Evolutionary conservation across 805 yeast genomes (phyloP).

Genomic region (Yamadazyma takamatsuzukensis): DNA sequence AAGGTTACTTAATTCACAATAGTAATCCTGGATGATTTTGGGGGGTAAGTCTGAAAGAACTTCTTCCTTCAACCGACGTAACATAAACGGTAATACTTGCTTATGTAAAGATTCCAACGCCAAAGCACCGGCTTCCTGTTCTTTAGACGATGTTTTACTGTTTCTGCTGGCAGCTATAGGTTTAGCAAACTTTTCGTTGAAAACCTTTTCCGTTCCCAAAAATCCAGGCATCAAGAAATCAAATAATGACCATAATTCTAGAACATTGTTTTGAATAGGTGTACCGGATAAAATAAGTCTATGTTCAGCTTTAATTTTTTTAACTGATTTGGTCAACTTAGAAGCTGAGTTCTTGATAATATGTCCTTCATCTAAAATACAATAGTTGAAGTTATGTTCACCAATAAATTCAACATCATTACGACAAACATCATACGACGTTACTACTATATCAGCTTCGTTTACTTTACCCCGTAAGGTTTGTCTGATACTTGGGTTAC

Average conservation of each 20-base stretch:
- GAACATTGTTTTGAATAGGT: conserved; percentile 95
- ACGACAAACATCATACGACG: conserved; percentile 94
- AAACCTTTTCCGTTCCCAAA: conserved; percentile 88
- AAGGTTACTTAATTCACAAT: conserved; percentile 89
- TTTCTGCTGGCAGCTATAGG: conserved; percentile 94
- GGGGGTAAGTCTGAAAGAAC: conserved; percentile 96
- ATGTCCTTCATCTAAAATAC: conserved; percentile 97
- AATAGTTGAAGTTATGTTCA: conserved; percentile 74
- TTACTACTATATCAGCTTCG: conserved; percentile 78
- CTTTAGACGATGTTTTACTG: conserved; percentile 83
- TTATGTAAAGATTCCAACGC: conserved; percentile 95
- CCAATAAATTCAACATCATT: conserved; percentile 74
- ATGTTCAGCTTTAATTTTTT: conserved; percentile 79
- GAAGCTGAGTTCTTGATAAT: conserved; percentile 90
- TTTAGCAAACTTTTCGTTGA: conserved; percentile 94
- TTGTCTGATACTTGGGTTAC: conserved; percentile 76
- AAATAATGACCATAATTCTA: conserved; percentile 95
- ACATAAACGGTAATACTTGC: conserved; percentile 93
- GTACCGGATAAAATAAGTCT: conserved; percentile 92
- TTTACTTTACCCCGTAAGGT: conserved; percentile 50
- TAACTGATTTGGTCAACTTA: conserved; percentile 85
- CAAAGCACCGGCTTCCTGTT: conserved; percentile 94
- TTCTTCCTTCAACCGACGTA: conserved; percentile 93
- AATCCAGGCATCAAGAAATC: conserved; percentile 99
- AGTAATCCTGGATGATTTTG: conserved; percentile 95